These are phyloP conservation scores for Chamaecyparis obtusa DNA, from an alignment of 75 land plant species.

Conservation along the genomic window DNA sequence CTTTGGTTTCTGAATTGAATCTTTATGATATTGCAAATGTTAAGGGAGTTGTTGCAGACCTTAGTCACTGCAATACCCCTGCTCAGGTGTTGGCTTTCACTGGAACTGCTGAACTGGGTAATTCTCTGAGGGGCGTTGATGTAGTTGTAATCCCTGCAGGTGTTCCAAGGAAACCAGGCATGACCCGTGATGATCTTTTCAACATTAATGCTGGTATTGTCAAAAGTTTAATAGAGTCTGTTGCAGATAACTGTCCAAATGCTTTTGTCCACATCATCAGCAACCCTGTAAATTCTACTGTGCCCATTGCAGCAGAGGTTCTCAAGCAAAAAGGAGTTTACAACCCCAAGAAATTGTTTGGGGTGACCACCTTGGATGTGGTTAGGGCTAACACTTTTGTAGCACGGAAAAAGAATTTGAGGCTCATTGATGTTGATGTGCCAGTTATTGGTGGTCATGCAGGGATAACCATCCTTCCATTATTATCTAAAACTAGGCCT, in stretches of 20 bases:
- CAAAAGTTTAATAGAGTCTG: slow-evolving; percentile 64
- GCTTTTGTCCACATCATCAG: slow-evolving; percentile 84
- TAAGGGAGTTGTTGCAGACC: slow-evolving; percentile 86
- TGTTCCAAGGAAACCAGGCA: slow-evolving; percentile 86
- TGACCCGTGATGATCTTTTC: slow-evolving; percentile 91
- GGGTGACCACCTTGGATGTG: slow-evolving; percentile 86
- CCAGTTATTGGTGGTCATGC: slow-evolving; percentile 93
- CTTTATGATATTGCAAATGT: slow-evolving; percentile 94
- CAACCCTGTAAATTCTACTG: slow-evolving; percentile 87
- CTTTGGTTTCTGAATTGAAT: slow-evolving; percentile 57
- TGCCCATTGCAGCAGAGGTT: slow-evolving; percentile 86
- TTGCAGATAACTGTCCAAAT: slow-evolving; percentile 74
- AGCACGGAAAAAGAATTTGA: slow-evolving; percentile 73
- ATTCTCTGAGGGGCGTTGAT: slow-evolving; percentile 62
- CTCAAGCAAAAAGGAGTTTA: slow-evolving; percentile 78
- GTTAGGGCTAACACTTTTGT: slow-evolving; percentile 90
- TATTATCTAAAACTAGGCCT: slow-evolving; percentile 78
- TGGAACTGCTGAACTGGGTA: slow-evolving; percentile 65
- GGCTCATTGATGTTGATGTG: slow-evolving; percentile 85
- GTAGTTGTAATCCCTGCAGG: slow-evolving; percentile 89
- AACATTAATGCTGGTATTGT: slow-evolving; percentile 93
- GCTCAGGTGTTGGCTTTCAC: slow-evolving; percentile 75
- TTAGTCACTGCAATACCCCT: slow-evolving; percentile 93
- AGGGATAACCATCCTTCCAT: slow-evolving; percentile 79
- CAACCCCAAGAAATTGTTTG: slow-evolving; percentile 81